Evolutionary conservation across 1,139 yeast genomes (phyloP).

Genomic region (Suhomyces bokatorum): DNA sequence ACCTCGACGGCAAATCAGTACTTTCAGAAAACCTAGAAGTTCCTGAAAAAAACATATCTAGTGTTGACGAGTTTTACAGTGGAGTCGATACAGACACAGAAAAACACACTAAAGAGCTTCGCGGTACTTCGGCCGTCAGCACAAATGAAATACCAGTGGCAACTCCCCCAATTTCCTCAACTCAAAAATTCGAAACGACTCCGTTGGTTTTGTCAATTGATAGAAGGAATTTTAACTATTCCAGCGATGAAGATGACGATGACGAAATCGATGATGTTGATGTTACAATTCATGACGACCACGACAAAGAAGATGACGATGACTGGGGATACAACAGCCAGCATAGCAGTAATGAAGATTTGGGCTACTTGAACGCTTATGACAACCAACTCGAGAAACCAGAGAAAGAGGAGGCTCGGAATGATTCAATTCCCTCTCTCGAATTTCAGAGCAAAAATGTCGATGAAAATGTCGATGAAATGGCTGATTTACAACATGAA

Average conservation of each 20-base stretch:
- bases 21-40: not conserved
- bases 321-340: slow-evolving; percentile 33
- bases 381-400: not conserved
- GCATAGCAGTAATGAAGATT: slow-evolving; percentile 22
- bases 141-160: not conserved
- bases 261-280: slow-evolving; percentile 27
- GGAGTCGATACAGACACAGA: slow-evolving; percentile 1
- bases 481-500: not conserved
- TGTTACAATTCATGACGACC: slow-evolving; percentile 5
- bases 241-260: slow-evolving; percentile 16
- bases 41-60: not conserved
- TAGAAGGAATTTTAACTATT: slow-evolving; percentile 17
- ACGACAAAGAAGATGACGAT: slow-evolving; percentile 22
- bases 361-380: not conserved
- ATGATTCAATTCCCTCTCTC: not conserved
- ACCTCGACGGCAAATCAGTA: not conserved
- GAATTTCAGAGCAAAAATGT: too few relatives aligned
- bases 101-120: not conserved
- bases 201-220: slow-evolving; percentile 32
- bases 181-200: slow-evolving; percentile 6
- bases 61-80: slow-evolving; percentile 6
- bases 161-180: not conserved
- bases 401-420: too few relatives aligned
- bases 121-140: too few relatives aligned
- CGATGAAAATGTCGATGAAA: too few relatives aligned